These are phyloP conservation scores for Pezicula carpinea DNA, from an alignment of 2,329 filamentous ascomycete species.

Conservation along the genomic window DNA sequence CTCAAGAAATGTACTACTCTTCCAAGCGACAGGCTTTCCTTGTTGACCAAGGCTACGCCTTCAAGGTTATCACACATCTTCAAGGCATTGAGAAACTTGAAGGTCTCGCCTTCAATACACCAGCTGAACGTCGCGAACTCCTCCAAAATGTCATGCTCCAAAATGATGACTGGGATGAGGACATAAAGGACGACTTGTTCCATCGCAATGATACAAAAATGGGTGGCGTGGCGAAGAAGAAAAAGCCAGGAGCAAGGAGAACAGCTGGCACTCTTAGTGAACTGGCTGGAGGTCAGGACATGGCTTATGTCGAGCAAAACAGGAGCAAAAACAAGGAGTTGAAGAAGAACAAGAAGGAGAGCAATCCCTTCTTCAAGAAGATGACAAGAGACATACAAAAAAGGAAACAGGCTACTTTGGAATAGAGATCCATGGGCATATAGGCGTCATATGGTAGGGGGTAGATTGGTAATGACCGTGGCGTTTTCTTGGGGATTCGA, in stretches of 20 bases:
- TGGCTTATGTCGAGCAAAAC: conserved; percentile 92
- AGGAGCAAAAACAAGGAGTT: conserved; percentile 64
- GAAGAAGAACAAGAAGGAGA: conserved; percentile 56
- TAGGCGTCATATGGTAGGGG: not conserved
- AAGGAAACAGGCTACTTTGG: conserved; percentile 38
- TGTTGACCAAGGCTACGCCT: conserved; percentile 96
- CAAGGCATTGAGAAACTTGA: conserved; percentile 84
- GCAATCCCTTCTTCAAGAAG: conserved; percentile 62
- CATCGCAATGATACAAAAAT: conserved; percentile 34
- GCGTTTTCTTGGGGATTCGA: too few relatives aligned
- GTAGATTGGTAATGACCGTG: not conserved
- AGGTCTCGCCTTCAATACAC: conserved; percentile 73
- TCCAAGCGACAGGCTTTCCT: conserved; percentile 95
- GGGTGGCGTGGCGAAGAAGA: conserved; percentile 42
- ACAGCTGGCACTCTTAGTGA: conserved; percentile 83
- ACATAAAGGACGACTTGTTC: conserved; percentile 65
- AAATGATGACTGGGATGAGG: conserved; percentile 71
- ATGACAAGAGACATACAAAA: conserved; percentile 57
- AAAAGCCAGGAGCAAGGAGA: conserved; percentile 62
- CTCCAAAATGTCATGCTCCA: conserved; percentile 86
- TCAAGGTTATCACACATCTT: conserved; percentile 96
- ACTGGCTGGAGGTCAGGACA: conserved; percentile 86
- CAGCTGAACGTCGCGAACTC: conserved; percentile 77
- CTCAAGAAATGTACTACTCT: conserved; percentile 96
- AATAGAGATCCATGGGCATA: conserved; percentile 1